Evolutionary conservation across 2,329 filamentous ascomycete species (phyloP), one percentile per base, ranked within the genome.

Genomic region (Thermoascus crustaceus): DNA sequence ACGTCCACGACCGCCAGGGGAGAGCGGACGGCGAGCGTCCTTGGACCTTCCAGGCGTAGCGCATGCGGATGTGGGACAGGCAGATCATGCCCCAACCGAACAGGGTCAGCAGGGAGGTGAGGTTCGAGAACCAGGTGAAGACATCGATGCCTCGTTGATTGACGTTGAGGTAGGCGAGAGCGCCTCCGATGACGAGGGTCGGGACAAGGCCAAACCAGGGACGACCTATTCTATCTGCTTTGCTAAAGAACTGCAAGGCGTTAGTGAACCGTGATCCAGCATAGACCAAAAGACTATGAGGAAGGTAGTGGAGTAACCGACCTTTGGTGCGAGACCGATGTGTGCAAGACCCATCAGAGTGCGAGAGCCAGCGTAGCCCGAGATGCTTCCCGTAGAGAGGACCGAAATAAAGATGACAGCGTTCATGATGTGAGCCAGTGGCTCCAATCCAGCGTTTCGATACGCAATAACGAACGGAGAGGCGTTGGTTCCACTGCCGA

Each of bases 181-280:
- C 65, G 9, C 89, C 65, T 7, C 84, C 83, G 8, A 80, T 63
- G 7, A 85, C 82, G 8, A 89, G 67, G 17, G 87, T 67, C 14
- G 75, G 69, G 2, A 72, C 74, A 3, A 89, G 63, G 1, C 71
- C 68, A 27, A 61, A 60, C 21, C 74, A 55, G 0, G 63, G 63
- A 3, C 61, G 61, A 11, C 60, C 63, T 2, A 30, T 41, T 24
- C 44, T 54, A 41, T 65, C 60, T 4, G 57, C 57, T 13, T 47
- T 53, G n/a, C n/a, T n/a, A n/a, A n/a, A n/a, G n/a, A n/a, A n/a
- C n/a, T n/a, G n/a, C n/a, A n/a, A n/a, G n/a, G 16, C 42, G n/a
- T n/a, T n/a, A n/a, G n/a, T n/a, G n/a, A n/a, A n/a, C n/a, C n/a
- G n/a, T n/a, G n/a, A n/a, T n/a, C n/a, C n/a, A n/a, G n/a, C n/a